These are phyloP conservation scores for Pyrus pyrifolia DNA, from an alignment of 306 rosid species.

Conservation along the genomic window DNA sequence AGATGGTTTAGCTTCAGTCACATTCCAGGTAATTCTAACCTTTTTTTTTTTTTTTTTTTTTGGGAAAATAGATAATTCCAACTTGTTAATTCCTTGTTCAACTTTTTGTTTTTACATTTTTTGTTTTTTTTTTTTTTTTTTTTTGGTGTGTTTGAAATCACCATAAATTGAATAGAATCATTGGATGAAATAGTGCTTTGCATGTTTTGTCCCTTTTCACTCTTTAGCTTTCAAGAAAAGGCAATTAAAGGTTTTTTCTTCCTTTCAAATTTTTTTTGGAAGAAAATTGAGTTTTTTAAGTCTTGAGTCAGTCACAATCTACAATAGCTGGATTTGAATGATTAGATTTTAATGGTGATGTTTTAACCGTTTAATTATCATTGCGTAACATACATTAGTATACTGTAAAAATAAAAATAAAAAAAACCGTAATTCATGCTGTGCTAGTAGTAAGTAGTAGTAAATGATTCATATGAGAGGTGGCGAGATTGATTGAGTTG, in stretches of 20 bases:
- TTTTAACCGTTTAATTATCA: no score
- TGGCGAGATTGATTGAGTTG: background rate
- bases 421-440: background rate
- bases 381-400: background rate
- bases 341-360: no score
- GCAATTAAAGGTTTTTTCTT: no score
- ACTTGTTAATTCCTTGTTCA: background rate
- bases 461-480: background rate
- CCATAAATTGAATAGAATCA: background rate
- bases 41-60: no score
- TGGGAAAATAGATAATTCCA: no score
- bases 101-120: background rate
- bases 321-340: no score
- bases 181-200: constrained; percentile 12
- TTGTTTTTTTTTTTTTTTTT: accelerated
- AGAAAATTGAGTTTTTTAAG: background rate
- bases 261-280: background rate
- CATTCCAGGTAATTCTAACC: constrained; percentile 48
- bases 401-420: no score
- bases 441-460: background rate
- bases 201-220: background rate
- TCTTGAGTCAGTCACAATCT: no score
- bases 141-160: background rate
- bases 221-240: background rate
- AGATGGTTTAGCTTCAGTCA: constrained; percentile 46